Conservation (phyloP, 306 rosid species). For the Prunus mira region DNA sequence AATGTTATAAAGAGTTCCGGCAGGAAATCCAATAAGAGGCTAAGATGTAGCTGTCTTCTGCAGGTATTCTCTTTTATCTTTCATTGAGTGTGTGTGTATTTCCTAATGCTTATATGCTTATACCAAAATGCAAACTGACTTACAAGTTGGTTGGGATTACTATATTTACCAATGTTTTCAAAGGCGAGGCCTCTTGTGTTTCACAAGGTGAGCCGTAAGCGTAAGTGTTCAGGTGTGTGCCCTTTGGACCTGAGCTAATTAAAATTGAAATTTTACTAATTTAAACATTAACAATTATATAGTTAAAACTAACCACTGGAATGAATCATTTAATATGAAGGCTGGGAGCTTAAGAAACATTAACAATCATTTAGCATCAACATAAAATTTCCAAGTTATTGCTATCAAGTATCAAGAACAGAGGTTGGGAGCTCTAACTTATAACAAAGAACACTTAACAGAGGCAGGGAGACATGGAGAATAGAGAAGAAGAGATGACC, state of each 20-base stretch:
- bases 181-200: not conserved
- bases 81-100: not conserved
- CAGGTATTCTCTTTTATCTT: slow-evolving; percentile 47
- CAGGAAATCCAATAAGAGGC: slow-evolving; percentile 45
- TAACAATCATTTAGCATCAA: not conserved
- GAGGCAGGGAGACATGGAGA: not conserved
- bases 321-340: not conserved
- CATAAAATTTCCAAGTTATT: not conserved
- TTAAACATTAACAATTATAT: not conserved
- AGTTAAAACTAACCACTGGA: not conserved
- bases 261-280: not conserved
- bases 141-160: not conserved
- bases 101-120: not conserved
- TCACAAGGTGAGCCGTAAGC: not conserved
- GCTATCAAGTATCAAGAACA: not conserved
- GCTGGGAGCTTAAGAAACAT: not conserved
- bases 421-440: not conserved
- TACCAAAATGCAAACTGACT: not conserved
- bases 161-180: not conserved
- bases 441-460: not conserved
- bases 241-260: not conserved
- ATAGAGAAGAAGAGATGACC: not conserved
- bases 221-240: not conserved
- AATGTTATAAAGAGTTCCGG: slow-evolving; percentile 59
- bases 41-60: slow-evolving; percentile 68